These are phyloP conservation scores for Rickenella mellea DNA, from an alignment of 768 basidiomycete genomes.

Conservation along the genomic window DNA sequence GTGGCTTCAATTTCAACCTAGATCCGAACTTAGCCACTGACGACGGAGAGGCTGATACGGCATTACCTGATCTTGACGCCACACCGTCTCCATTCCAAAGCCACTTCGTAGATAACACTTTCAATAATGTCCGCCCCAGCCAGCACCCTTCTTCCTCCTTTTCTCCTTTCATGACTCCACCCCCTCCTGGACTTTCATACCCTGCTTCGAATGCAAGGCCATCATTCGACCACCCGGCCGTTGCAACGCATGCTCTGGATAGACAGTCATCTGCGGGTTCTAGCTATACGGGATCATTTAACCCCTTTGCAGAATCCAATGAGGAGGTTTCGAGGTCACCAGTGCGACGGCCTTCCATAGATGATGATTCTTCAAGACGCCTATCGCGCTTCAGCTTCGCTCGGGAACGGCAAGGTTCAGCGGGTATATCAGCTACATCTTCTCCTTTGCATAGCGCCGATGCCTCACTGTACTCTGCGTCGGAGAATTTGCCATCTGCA, in stretches of 20 bases:
- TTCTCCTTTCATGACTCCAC: no score
- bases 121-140: no score
- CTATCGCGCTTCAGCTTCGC: conserved; percentile 80
- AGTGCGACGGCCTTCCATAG: conserved; percentile 30
- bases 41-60: conserved; percentile 26
- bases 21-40: conserved; percentile 64
- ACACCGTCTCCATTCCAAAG: conserved; percentile 20
- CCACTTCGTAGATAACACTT: no score
- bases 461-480: no score
- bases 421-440: conserved; percentile 30
- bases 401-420: conserved; percentile 52
- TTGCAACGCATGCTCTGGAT: conserved; percentile 31
- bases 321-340: conserved; percentile 31
- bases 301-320: conserved; percentile 61
- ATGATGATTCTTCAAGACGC: conserved; percentile 54
- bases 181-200: conserved; percentile 48
- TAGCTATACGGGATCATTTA: conserved; percentile 66
- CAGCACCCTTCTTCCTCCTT: no score
- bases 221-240: conserved; percentile 26
- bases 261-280: conserved; percentile 35
- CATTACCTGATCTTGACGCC: conserved; percentile 35
- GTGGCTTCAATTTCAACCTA: conserved; percentile 80
- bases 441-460: conserved; percentile 44
- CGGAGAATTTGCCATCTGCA: conserved; percentile 21
- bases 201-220: conserved; percentile 24